A percentile compares a stretch with the other conserved stretches of the same genome.
These are phyloP conservation scores for Arabidopsis thaliana DNA, from an alignment of 345 rosid species.

Conservation along the genomic window TAIR10.1 NC_003070.9:28103501-28104000, in stretches of 20 bases:
- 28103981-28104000: conserved; percentile 89
- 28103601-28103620: conserved; percentile 76
- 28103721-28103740: conserved; percentile 21
- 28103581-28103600: conserved; percentile 82
- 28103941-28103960: conserved; percentile 68
- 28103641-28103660: conserved; percentile 44
- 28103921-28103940: conserved; percentile 90
- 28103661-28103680: background rate
- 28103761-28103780: conserved; percentile 91
- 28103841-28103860: conserved; percentile 84
- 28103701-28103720: background rate
- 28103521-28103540: conserved; percentile 85
- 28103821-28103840: conserved; percentile 90
- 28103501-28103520: conserved; percentile 82
- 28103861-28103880: conserved; percentile 91
- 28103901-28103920: conserved; percentile 73
- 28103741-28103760: conserved; percentile 42
- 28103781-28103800: conserved; percentile 93
- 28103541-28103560: conserved; percentile 78
- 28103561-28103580: conserved; percentile 90
- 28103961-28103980: conserved; percentile 97
- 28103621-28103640: conserved; percentile 98
- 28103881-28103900: conserved; percentile 68
- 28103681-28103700: background rate
- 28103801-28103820: conserved; percentile 87